Conservation (phyloP, 345 rosid species). For the Eucalyptus sp. region DNA sequence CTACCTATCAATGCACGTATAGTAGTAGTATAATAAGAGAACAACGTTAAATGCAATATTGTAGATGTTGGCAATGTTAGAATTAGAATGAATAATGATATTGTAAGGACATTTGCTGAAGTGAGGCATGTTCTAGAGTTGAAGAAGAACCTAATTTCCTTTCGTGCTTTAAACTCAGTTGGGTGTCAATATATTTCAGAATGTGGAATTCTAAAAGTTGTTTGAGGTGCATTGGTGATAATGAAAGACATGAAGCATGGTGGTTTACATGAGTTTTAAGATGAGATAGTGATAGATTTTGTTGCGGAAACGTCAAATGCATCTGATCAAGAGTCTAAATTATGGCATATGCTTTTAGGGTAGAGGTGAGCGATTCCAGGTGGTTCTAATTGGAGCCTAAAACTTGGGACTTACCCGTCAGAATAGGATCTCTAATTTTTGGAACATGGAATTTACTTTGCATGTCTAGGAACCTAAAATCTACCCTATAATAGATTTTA, state of each 20-base stretch:
- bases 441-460: no score
- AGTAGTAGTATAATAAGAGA: background rate
- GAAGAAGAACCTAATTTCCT: no score
- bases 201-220: background rate
- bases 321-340: no score
- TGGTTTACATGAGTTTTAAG: background rate
- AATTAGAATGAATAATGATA: no score
- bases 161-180: background rate
- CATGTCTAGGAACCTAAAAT: no score
- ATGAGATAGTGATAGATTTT: accelerated
- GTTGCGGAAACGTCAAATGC: accelerated
- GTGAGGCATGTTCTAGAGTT: background rate
- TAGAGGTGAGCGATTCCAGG: no score
- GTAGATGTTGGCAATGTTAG: no score
- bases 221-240: background rate
- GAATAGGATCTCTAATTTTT: no score
- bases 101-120: background rate
- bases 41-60: background rate
- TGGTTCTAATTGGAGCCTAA: no score
- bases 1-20: background rate
- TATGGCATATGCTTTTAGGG: background rate
- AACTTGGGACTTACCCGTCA: no score
- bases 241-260: background rate
- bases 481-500: no score
- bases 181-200: background rate